phyloP scores from a whole-genome alignment of 2,329 filamentous ascomycete genomes.

The Fusarium sp. region DNA sequence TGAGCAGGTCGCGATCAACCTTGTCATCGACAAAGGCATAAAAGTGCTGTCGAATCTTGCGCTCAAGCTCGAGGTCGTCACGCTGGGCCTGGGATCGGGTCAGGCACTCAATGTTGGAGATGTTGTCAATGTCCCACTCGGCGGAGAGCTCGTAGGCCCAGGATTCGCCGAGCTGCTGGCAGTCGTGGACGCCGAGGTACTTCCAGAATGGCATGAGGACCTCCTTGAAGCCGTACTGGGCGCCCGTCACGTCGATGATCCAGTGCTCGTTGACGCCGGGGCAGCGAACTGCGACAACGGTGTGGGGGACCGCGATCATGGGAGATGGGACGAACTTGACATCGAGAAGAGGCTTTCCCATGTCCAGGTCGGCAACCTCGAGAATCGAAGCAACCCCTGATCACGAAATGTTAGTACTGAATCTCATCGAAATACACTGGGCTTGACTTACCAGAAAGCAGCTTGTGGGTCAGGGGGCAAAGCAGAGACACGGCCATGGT shows the following conservation, averaged over 20 bases:
- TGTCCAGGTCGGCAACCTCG: background rate
- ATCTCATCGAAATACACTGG: background rate
- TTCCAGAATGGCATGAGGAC: conserved; percentile 20
- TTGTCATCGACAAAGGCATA: conserved; percentile 6
- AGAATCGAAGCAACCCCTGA: conserved; percentile 7
- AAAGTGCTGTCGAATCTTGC: conserved; percentile 22
- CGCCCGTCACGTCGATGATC: conserved; percentile 25
- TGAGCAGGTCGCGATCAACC: conserved; percentile 6
- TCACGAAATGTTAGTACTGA: background rate
- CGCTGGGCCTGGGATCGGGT: conserved; percentile 3
- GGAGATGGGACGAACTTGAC: conserved; percentile 16
- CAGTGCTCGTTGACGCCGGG: conserved; percentile 13
- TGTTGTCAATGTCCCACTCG: conserved; percentile 25
- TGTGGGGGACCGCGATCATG: background rate
- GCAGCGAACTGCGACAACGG: conserved; percentile 9
- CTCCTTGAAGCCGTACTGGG: conserved; percentile 33
- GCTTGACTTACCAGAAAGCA: conserved; percentile 3
- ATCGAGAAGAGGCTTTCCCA: conserved; percentile 10
- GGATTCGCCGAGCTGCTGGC: background rate
- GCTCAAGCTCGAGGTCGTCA: conserved; percentile 10
- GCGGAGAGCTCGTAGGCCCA: conserved; percentile 13
- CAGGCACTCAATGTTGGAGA: conserved; percentile 1
- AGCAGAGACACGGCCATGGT: conserved; percentile 15
- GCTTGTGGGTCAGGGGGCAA: conserved; percentile 16
- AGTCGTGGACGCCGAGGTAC: conserved; percentile 13